These are phyloP conservation scores for Agapanthus africanus DNA, from an alignment of 106 monocot species.

Conservation along the genomic window DNA sequence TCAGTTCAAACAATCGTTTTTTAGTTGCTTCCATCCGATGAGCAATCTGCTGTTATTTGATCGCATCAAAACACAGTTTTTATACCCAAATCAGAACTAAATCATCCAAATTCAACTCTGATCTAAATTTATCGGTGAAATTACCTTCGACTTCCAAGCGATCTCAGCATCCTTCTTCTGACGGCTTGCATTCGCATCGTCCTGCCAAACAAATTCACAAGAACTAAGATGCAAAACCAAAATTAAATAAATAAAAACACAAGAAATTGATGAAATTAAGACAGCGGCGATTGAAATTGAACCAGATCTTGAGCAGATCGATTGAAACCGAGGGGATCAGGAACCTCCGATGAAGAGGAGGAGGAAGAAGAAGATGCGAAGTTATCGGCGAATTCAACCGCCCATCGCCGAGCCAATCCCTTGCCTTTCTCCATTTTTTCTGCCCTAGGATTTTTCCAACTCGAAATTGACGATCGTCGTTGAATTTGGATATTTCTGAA, in stretches of 20 bases:
- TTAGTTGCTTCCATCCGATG: too few species aligned
- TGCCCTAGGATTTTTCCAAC: too few species aligned
- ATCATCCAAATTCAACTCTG: too few species aligned
- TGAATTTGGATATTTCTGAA: too few species aligned
- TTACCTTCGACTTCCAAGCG: slow-evolving; percentile 90
- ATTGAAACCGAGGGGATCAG: slow-evolving; percentile 86
- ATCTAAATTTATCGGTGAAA: too few species aligned
- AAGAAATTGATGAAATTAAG: background rate
- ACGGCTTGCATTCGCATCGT: slow-evolving; percentile 27
- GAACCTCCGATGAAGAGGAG: slow-evolving; percentile 20
- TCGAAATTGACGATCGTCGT: too few species aligned
- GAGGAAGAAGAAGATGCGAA: slow-evolving; percentile 32
- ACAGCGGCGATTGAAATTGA: background rate
- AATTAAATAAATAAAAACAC: background rate
- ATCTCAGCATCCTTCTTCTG: slow-evolving; percentile 94
- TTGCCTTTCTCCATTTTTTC: slow-evolving; percentile 74
- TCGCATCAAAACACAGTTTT: too few species aligned
- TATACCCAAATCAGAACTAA: too few species aligned
- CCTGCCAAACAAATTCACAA: background rate
- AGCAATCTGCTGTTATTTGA: too few species aligned
- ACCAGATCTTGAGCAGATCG: slow-evolving; percentile 61
- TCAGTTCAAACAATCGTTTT: background rate
- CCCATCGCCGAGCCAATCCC: slow-evolving; percentile 83
- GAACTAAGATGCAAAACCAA: too few species aligned
- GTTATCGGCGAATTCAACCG: slow-evolving; percentile 61